Evolutionary conservation across 2,329 filamentous ascomycete species (phyloP).

Genomic region (Aspergillus novoparasiticus): DNA sequence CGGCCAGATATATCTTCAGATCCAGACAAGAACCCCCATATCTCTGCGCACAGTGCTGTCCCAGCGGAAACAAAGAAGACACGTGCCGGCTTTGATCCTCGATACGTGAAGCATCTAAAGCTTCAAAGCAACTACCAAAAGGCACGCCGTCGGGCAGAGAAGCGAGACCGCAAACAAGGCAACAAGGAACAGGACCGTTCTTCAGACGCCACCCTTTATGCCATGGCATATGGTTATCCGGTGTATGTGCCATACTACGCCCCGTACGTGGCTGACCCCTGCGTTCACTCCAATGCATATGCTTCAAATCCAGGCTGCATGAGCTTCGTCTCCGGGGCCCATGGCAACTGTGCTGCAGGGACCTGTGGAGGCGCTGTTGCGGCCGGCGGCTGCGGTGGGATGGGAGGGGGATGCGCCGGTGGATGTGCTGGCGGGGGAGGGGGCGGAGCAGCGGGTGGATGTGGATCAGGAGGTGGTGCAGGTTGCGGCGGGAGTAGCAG

Average conservation of each 20-base stretch:
- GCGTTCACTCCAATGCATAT: constrained; percentile 46
- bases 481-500: constrained; percentile 16
- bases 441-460: constrained; percentile 44
- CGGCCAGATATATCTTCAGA: constrained; percentile 48
- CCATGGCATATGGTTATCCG: constrained; percentile 50
- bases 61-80: constrained; percentile 23
- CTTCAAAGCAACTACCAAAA: constrained; percentile 60
- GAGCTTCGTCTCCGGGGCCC: constrained; percentile 40
- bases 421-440: constrained; percentile 44
- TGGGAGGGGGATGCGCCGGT: constrained; percentile 33
- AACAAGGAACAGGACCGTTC: constrained; percentile 25
- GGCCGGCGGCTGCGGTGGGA: constrained; percentile 45
- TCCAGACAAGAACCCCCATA: constrained; percentile 64
- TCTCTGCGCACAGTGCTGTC: constrained; percentile 73
- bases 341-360: constrained; percentile 53
- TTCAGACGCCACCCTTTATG: constrained; percentile 24
- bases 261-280: constrained; percentile 51
- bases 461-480: constrained; percentile 41
- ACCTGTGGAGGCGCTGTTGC: constrained; percentile 47
- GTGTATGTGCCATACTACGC: constrained; percentile 48
- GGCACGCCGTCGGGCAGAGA: constrained; percentile 35
- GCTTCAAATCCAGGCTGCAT: constrained; percentile 50
- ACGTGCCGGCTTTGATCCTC: constrained; percentile 20
- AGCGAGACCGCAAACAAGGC: constrained; percentile 33
- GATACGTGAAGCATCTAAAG: constrained; percentile 39